Evolutionary conservation across 768 basidiomycete species (phyloP).

Genomic region (Tulasnella calospora): DNA sequence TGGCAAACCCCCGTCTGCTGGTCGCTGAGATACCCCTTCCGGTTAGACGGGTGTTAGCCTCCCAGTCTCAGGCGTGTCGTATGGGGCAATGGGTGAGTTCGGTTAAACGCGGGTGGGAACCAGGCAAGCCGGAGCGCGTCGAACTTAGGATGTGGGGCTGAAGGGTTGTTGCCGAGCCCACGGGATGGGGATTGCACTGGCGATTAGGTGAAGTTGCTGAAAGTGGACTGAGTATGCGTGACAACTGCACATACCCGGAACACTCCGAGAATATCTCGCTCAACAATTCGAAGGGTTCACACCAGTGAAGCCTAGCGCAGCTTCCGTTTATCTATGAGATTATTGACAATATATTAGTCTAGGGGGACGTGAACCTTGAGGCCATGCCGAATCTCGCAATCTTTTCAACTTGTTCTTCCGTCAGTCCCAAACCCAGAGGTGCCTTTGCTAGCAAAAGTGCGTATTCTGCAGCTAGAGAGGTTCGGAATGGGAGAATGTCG

Average conservation of each 20-base stretch:
- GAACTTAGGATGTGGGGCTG: too few species aligned
- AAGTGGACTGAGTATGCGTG: neutral
- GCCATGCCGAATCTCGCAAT: slow-evolving; percentile 62
- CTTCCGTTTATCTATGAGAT: neutral
- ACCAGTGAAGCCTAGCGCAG: neutral
- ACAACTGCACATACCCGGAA: neutral
- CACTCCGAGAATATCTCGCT: neutral
- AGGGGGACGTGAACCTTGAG: slow-evolving; percentile 34
- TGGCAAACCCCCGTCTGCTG: too few species aligned
- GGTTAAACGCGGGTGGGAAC: too few species aligned
- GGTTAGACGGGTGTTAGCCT: too few species aligned
- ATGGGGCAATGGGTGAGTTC: too few species aligned
- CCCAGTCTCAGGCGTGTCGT: too few species aligned
- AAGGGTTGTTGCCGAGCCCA: too few species aligned
- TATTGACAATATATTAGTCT: neutral
- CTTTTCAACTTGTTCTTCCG: slow-evolving; percentile 49
- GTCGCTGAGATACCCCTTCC: too few species aligned
- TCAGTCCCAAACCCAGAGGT: slow-evolving; percentile 68
- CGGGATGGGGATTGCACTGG: neutral
- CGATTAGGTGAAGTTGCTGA: too few species aligned
- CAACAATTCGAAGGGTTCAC: neutral
- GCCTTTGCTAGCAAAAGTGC: slow-evolving; percentile 66
- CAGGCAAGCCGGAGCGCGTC: too few species aligned
- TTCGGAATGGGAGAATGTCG: slow-evolving; percentile 73
- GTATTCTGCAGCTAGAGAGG: slow-evolving; percentile 69